These are phyloP conservation scores for Brassica balearica DNA, from an alignment of 441 rosid species.

Conservation along the genomic window DNA sequence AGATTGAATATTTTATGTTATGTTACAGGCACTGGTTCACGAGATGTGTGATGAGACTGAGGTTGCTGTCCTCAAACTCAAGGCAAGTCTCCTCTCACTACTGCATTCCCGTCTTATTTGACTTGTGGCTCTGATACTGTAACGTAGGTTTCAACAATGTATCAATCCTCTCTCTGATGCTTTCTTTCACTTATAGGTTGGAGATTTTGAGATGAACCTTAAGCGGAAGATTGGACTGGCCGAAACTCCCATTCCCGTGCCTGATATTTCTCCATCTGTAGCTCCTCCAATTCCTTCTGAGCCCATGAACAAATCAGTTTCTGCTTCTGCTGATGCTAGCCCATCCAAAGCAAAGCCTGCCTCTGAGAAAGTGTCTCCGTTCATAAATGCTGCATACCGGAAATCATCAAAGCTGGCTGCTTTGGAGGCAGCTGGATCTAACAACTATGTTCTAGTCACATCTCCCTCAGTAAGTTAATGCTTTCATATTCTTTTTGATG, in stretches of 20 bases:
- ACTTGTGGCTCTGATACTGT: not conserved
- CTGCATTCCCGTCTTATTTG: not conserved
- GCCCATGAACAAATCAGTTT: slow-evolving; percentile 59
- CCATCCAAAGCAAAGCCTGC: slow-evolving; percentile 58
- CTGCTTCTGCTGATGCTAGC: slow-evolving; percentile 48
- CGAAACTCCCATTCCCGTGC: slow-evolving; percentile 49
- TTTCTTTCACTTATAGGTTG: slow-evolving; percentile 56
- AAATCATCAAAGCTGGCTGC: slow-evolving; percentile 77
- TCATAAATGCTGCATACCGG: slow-evolving; percentile 64
- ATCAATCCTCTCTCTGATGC: not conserved
- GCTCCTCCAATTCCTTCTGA: slow-evolving; percentile 75
- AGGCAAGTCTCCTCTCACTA: slow-evolving; percentile 57
- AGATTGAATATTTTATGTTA: slow-evolving; percentile 21
- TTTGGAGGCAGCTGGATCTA: slow-evolving; percentile 81
- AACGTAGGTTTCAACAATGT: not conserved
- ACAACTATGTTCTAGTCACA: slow-evolving; percentile 70
- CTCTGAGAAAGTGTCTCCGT: slow-evolving; percentile 65
- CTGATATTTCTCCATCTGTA: slow-evolving; percentile 65
- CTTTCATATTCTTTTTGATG: slow-evolving; percentile 11
- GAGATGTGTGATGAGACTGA: slow-evolving; percentile 97
- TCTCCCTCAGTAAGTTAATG: slow-evolving; percentile 63
- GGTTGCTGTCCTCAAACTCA: slow-evolving; percentile 86
- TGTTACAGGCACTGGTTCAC: slow-evolving; percentile 67
- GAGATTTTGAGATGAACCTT: slow-evolving; percentile 91
- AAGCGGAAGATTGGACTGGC: slow-evolving; percentile 66